These are phyloP conservation scores for Podospora bellae-mahoneyi DNA, from an alignment of 495 filamentous ascomycete genomes.

Conservation along the genomic window DNA sequence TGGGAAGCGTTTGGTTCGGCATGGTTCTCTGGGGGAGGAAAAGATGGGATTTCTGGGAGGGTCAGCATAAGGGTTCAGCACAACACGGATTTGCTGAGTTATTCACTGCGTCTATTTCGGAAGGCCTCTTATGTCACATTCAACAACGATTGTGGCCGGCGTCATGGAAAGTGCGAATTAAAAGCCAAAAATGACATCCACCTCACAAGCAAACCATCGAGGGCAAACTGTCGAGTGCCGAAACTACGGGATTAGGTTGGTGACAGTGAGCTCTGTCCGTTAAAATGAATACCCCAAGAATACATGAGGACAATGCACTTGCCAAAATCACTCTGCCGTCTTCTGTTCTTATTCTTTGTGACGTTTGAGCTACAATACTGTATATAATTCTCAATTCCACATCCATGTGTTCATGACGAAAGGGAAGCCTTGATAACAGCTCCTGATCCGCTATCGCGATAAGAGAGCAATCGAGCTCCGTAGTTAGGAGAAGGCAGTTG, in stretches of 20 bases:
- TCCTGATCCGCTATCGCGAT: neutral
- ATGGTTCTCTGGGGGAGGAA: conserved; percentile 35
- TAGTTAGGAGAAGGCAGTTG: neutral
- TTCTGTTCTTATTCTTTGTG: neutral
- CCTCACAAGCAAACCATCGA: conserved; percentile 14
- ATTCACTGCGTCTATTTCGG: conserved; percentile 50
- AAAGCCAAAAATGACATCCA: conserved; percentile 32
- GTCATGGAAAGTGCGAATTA: conserved; percentile 47
- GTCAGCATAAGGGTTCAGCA: conserved; percentile 48
- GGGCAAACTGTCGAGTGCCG: conserved; percentile 17
- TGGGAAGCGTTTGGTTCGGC: conserved; percentile 38
- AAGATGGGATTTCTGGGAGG: conserved; percentile 37
- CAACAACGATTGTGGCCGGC: conserved; percentile 44
- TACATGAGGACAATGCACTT: conserved; percentile 7
- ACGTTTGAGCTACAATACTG: neutral
- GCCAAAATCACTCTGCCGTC: neutral
- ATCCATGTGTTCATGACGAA: neutral
- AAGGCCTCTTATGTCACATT: conserved; percentile 51
- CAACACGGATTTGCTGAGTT: conserved; percentile 43
- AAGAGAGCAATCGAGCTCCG: neutral
- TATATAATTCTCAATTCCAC: neutral
- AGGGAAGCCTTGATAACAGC: neutral
- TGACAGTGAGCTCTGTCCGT: neutral
- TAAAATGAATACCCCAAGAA: conserved; percentile 5
- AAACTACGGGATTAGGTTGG: neutral